A percentile compares a stretch with the other conserved stretches of the same genome.
These are phyloP conservation scores for Coprinopsis marcescibilis DNA, from an alignment of 768 basidiomycete species.

Conservation along the genomic window DNA sequence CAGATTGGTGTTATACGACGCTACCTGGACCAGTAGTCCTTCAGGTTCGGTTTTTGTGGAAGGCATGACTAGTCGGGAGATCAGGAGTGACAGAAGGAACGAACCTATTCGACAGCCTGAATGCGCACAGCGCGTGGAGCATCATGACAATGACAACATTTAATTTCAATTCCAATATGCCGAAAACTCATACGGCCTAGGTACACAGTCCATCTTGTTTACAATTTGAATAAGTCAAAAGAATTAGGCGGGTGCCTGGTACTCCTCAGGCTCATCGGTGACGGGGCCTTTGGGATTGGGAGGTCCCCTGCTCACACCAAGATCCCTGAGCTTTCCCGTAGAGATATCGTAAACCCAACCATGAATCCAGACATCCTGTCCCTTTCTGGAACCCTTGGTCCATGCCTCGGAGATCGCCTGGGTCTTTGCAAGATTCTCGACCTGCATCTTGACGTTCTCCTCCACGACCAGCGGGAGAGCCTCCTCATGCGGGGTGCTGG, in stretches of 20 bases:
- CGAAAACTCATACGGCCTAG: no score
- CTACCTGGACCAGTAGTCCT: conserved; percentile 67
- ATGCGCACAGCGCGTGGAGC: no score
- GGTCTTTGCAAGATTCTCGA: conserved; percentile 43
- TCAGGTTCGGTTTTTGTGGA: conserved; percentile 15
- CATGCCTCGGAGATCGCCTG: conserved; percentile 43
- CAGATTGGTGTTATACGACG: conserved; percentile 88
- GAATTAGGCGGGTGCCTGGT: no score
- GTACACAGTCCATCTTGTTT: no score
- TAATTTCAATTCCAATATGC: no score
- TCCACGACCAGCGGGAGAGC: conserved; percentile 45
- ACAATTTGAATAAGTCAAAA: no score
- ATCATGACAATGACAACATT: no score
- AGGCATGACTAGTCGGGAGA: no score
- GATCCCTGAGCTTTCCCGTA: conserved; percentile 51
- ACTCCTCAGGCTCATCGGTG: conserved; percentile 3
- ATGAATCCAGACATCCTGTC: conserved; percentile 51
- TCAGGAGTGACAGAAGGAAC: no score
- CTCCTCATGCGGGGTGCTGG: conserved; percentile 26
- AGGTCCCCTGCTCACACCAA: conserved; percentile 42
- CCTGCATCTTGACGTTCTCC: conserved; percentile 56
- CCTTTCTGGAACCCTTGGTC: conserved; percentile 34
- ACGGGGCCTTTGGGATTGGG: conserved; percentile 9
- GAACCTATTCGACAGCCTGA: no score
- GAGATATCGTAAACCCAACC: conserved; percentile 70